Evolutionary conservation across 768 basidiomycete genomes (phyloP), one percentile per base, ranked within the genome.

Genomic region (Phylloporus sp.): DNA sequence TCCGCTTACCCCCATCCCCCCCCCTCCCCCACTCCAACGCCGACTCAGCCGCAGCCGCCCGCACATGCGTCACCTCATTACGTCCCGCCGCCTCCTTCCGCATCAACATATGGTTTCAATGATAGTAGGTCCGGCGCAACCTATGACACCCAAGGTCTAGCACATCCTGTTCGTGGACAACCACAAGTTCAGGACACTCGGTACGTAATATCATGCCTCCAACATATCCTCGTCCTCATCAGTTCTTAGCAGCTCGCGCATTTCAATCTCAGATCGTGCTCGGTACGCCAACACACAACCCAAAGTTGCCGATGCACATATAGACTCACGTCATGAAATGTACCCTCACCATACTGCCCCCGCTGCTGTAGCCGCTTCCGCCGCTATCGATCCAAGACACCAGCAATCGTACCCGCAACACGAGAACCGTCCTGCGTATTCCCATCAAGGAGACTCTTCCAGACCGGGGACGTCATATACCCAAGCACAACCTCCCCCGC

Each of bases 21-120:
- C 6, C 60, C 64, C n/a, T 66, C 65, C 1, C 65, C 65, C 43
- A 66, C 65, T 6, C 65, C 64, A 45, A 66, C 65, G 15, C 64
- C 65, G 47, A 68, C 66, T 15, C 65, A 66, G 42, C 53, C 55
- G 2, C 64, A 66, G 15, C 44, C 47, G 6, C 59, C 59, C n/a
- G 6, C 50, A 0, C 62, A 66, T 50, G 40, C 67, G 0, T 28
- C 60, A 3, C 23, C 58, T 22, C 56, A 69, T 40, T 67, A 65
- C 36, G 62, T 55, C 1, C 48, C 60, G 8, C 57, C 64, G 5
- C 42, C 65, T 18, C 16, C 61, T 18, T 54, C 64, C 22, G 53
- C 58, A 16, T 43, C 63, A 11, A 22, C 57, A 0, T 66, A 64
- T 39, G 7, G 52, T 27, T 66, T 64, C 7, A 67, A 64, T 2